These are phyloP conservation scores for Kazachstania psychrophila DNA, from an alignment of 805 yeast species.

Conservation along the genomic window DNA sequence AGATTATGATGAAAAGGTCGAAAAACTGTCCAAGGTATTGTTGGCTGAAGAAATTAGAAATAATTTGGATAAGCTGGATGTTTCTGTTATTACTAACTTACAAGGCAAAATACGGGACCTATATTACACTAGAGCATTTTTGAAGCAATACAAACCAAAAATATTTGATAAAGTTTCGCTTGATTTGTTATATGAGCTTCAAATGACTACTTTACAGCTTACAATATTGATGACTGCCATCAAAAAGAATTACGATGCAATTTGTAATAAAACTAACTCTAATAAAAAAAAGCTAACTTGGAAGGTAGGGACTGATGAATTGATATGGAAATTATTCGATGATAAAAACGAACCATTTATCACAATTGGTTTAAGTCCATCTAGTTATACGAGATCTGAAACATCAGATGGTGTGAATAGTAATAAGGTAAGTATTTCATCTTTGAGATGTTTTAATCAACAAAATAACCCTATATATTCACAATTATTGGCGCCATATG, in stretches of 20 bases:
- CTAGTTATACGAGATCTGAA: slow-evolving; percentile 41
- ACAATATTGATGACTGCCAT: slow-evolving; percentile 38
- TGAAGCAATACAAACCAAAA: slow-evolving; percentile 31
- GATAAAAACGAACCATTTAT: slow-evolving; percentile 39
- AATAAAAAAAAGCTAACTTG: slow-evolving; percentile 33
- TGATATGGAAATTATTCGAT: slow-evolving; percentile 51
- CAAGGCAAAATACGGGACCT: slow-evolving; percentile 38
- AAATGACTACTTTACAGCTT: slow-evolving; percentile 32
- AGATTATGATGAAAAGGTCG: slow-evolving; percentile 34
- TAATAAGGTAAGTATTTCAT: slow-evolving; percentile 37
- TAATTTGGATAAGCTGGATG: slow-evolving; percentile 28
- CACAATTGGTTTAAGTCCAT: slow-evolving; percentile 43
- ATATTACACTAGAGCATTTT: slow-evolving; percentile 33
- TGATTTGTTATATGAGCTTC: slow-evolving; percentile 30
- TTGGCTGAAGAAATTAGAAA: slow-evolving; percentile 45
- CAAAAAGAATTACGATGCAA: slow-evolving; percentile 28
- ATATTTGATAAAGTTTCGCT: slow-evolving; percentile 32
- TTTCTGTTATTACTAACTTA: slow-evolving; percentile 41
- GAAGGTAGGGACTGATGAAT: slow-evolving; percentile 43
- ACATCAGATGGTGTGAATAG: slow-evolving; percentile 44
- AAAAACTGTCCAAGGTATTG: slow-evolving; percentile 41
- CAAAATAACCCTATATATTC: slow-evolving; percentile 41
- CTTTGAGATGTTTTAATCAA: slow-evolving; percentile 46
- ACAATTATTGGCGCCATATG: slow-evolving; percentile 41
- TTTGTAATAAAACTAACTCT: slow-evolving; percentile 14